These are phyloP conservation scores for Phytophthora sp. DNA, from an alignment of 352 stramenopile genomes.

Conservation along the genomic window DNA sequence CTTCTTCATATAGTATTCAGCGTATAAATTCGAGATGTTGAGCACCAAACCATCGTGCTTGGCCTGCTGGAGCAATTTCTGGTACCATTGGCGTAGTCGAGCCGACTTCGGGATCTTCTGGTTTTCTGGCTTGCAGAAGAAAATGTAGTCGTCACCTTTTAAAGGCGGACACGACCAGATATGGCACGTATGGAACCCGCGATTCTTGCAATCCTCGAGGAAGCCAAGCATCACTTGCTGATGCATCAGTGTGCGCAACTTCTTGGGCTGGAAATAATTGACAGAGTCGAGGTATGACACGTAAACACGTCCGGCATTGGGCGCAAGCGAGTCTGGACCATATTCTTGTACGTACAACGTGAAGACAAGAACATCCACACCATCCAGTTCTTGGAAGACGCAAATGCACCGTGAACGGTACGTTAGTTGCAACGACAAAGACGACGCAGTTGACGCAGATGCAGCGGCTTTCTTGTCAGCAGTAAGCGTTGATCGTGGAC, in stretches of 20 bases:
- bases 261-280: constrained; percentile 91
- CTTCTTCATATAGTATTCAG: constrained; percentile 90
- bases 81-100: constrained; percentile 87
- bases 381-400: constrained; percentile 90
- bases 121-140: constrained; percentile 91
- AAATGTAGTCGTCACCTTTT: constrained; percentile 91
- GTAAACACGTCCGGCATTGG: constrained; percentile 86
- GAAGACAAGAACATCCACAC: constrained; percentile 90
- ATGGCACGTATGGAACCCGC: constrained; percentile 86
- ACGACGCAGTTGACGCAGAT: constrained; percentile 17
- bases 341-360: constrained; percentile 92
- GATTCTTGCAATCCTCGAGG: constrained; percentile 87
- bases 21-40: constrained; percentile 87
- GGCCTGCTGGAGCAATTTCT: constrained; percentile 79
- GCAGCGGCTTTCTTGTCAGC: constrained; percentile 30
- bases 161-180: constrained; percentile 92
- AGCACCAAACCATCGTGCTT: constrained; percentile 84
- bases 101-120: constrained; percentile 91
- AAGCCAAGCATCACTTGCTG: constrained; percentile 91
- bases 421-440: constrained; percentile 72
- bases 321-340: constrained; percentile 66
- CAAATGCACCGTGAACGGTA: constrained; percentile 91
- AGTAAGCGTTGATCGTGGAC: constrained; percentile 45
- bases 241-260: constrained; percentile 87
- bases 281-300: constrained; percentile 91